Evolutionary conservation across 2,329 filamentous ascomycete species (phyloP).

Genomic region (Conoideocrella luteorostrata): DNA sequence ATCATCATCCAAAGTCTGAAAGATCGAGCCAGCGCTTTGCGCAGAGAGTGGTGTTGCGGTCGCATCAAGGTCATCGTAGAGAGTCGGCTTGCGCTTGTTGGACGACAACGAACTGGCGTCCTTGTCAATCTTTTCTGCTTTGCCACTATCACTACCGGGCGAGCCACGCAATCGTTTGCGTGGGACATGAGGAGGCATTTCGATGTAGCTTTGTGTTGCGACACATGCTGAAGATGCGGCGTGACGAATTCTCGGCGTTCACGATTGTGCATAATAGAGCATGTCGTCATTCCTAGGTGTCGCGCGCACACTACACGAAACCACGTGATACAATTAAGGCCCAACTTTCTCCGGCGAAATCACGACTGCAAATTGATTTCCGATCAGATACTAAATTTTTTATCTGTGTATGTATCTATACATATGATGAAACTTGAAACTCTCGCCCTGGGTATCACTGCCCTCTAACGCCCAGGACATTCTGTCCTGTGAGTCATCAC

Average conservation of each 20-base stretch:
- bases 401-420: no score
- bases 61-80: slow-evolving; percentile 57
- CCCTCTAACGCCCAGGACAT: not conserved
- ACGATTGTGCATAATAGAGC: not conserved
- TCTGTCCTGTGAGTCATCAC: not conserved
- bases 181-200: slow-evolving; percentile 62
- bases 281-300: slow-evolving; percentile 24
- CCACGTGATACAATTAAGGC: slow-evolving; percentile 18
- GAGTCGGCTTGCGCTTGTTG: slow-evolving; percentile 42
- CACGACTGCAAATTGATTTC: no score
- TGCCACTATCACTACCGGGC: slow-evolving; percentile 21
- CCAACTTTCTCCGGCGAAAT: no score
- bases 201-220: not conserved
- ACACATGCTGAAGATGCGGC: slow-evolving; percentile 11
- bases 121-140: slow-evolving; percentile 18
- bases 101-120: not conserved
- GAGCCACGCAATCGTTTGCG: slow-evolving; percentile 57
- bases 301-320: slow-evolving; percentile 19
- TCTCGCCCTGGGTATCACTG: not conserved
- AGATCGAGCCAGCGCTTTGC: slow-evolving; percentile 33
- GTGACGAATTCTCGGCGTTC: not conserved
- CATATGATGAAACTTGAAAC: not conserved
- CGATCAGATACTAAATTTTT: no score
- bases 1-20: slow-evolving; percentile 38
- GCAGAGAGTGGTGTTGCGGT: slow-evolving; percentile 36